Base-by-base conservation (phyloP, 441 rosid genomes). In the Adansonia grandidieri region DNA sequence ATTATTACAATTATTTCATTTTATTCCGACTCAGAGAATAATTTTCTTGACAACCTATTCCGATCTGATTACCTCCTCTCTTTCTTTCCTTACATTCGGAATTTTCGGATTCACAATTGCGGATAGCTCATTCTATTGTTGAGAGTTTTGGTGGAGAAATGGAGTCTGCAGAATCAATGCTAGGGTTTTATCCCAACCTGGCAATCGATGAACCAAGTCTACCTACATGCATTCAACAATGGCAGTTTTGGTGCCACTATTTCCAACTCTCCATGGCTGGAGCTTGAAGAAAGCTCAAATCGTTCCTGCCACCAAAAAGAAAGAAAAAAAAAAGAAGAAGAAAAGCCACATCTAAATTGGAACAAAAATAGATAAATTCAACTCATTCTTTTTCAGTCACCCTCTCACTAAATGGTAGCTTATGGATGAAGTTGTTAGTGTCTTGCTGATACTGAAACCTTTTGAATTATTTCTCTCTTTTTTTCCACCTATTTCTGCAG, bases 71-170 rank as follows among this genome's bases (percentile, higher is more conserved):
- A 32, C 37, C 37, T 32, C 37, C 37, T 32, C 37, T 32, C 37
- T 32, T 32, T 32, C 37, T 32, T 32, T 32, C 37, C 37, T 2
- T 32, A 32, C 37, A 32, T 32, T 32, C 37, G 37, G 37, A 32
- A 32, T 32, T 13, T 44, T 45, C 15, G 32, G 32, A 45, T 67
- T 67, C 70, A 14, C 6, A 4, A 19, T 44, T 67, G 37, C 71
- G 45, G 71, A 67, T 70, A 14, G 44, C 51, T 70, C 60, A 70
- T 71, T 51, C 89, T 0, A 80, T 85, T 6, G 80, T 85, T 53
- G 88, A 87, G 84, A 85, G 83, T 78, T 83, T 83, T 82, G 88
- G 80, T 11, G 88, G 82, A 13, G 80, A 65, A 56, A 32, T 32
- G 88, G 88, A 7, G 73, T 74, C n/a, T 83, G 86, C 82, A 83